Percentiles rank a stretch among this genome's conserved stretches.
Evolutionary conservation across 1,284 basidiomycete genomes (phyloP).

Genomic region (Apiotrichum sp.): DNA sequence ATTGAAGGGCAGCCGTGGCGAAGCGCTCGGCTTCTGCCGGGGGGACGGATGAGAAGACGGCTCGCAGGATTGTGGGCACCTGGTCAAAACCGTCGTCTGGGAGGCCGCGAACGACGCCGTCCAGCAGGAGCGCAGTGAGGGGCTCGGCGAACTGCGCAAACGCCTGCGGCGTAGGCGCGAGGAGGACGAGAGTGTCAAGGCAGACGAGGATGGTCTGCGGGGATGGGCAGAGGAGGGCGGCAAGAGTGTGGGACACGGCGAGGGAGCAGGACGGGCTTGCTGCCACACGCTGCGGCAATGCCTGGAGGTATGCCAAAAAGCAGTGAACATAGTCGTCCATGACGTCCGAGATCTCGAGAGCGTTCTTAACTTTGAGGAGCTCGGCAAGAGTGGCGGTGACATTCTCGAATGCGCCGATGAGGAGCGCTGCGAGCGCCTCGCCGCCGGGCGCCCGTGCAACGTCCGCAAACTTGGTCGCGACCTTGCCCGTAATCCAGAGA

Average conservation of each 20-base stretch:
- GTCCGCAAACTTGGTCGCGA: constrained; percentile 65
- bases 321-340: constrained; percentile 92
- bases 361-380: constrained; percentile 60
- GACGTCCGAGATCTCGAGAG: constrained; percentile 77
- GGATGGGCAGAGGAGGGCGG: constrained; percentile 70
- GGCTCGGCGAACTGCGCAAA: constrained; percentile 69
- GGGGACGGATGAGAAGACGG: constrained; percentile 60
- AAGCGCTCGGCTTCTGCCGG: constrained; percentile 63
- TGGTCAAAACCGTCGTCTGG: constrained; percentile 74
- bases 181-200: constrained; percentile 72
- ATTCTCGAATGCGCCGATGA: constrained; percentile 63
- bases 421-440: constrained; percentile 44
- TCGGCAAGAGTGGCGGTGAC: constrained; percentile 64
- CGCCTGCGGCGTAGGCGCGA: constrained; percentile 55
- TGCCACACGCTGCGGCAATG: constrained; percentile 71
- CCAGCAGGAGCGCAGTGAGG: constrained; percentile 64
- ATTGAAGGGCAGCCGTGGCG: constrained; percentile 65
- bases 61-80: constrained; percentile 71
- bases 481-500: constrained; percentile 89
- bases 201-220: constrained; percentile 73
- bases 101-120: constrained; percentile 63
- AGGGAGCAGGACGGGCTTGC: constrained; percentile 65
- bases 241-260: constrained; percentile 67
- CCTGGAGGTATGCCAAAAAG: constrained; percentile 59
- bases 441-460: constrained; percentile 50